Evolutionary conservation across 768 basidiomycete genomes (phyloP).

Genomic region (Tricholoma flavovirens): DNA sequence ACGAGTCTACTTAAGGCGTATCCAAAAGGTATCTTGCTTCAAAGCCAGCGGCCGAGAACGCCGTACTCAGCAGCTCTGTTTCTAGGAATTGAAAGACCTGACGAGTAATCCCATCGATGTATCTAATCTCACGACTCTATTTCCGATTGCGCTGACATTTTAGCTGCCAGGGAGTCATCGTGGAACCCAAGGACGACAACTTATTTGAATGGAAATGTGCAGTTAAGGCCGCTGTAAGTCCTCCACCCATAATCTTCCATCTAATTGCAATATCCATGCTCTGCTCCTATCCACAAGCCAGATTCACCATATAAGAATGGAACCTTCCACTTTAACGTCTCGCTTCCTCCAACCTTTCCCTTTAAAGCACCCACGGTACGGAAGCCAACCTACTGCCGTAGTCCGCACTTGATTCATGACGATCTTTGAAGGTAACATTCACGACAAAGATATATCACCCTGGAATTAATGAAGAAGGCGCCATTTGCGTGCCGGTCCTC

Average conservation of each 20-base stretch:
- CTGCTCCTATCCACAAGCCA: conserved; percentile 32
- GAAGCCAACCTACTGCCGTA: conserved; percentile 1
- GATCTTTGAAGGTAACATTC: conserved; percentile 62
- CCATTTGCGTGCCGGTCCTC: conserved; percentile 78
- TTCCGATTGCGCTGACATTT: conserved; percentile 6
- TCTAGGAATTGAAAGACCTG: conserved; percentile 65
- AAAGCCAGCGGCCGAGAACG: not conserved
- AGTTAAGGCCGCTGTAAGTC: conserved; percentile 67
- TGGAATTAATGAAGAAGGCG: conserved; percentile 84
- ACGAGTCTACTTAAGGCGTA: conserved; percentile 45
- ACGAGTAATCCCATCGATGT: conserved; percentile 62
- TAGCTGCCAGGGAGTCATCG: conserved; percentile 49
- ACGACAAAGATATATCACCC: conserved; percentile 87
- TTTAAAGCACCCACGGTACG: conserved; percentile 81
- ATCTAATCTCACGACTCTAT: conserved; percentile 8
- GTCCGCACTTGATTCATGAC: conserved; percentile 8
- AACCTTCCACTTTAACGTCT: conserved; percentile 67
- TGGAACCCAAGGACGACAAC: conserved; percentile 65
- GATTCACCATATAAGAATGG: conserved; percentile 83
- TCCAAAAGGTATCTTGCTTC: conserved; percentile 54
- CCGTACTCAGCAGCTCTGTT: conserved; percentile 3
- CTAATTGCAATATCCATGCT: conserved; percentile 8
- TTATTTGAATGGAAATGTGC: conserved; percentile 72
- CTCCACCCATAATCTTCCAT: not conserved
- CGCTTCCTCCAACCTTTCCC: conserved; percentile 76